phyloP scores from a whole-genome alignment of 306 rosid species.

The Cajanus cajan region DNA sequence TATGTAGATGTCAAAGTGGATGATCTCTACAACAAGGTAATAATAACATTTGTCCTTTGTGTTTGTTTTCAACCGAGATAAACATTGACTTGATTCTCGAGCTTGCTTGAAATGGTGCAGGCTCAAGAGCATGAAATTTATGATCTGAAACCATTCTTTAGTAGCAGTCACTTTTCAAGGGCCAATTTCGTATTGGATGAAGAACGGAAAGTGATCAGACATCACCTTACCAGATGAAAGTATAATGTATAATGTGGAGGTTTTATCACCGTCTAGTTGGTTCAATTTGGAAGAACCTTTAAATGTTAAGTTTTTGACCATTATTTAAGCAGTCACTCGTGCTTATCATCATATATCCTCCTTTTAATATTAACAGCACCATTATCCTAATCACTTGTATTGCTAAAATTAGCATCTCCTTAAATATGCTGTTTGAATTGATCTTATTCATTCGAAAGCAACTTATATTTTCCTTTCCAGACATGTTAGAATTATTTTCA shows the following conservation, averaged over 20 bases:
- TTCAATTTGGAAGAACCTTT: not conserved
- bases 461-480: not conserved
- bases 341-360: not conserved
- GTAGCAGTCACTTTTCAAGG: slow-evolving; percentile 59
- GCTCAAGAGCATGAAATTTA: slow-evolving; percentile 87
- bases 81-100: not conserved
- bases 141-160: slow-evolving; percentile 84
- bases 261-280: too few relatives aligned
- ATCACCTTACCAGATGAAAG: slow-evolving; percentile 53
- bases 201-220: slow-evolving; percentile 62
- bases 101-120: slow-evolving; percentile 49
- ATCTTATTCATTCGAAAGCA: not conserved
- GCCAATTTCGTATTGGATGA: slow-evolving; percentile 71
- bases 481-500: not conserved
- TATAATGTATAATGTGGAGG: not conserved
- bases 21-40: slow-evolving; percentile 72
- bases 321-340: not conserved
- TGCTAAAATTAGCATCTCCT: not conserved
- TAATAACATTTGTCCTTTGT: not conserved
- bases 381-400: not conserved
- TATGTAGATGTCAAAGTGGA: slow-evolving; percentile 72
- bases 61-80: slow-evolving; percentile 1
- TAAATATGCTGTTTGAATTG: not conserved
- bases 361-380: not conserved
- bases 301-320: not conserved